phyloP scores from a whole-genome alignment of 768 basidiomycete genomes.

The Russula abietina region DNA sequence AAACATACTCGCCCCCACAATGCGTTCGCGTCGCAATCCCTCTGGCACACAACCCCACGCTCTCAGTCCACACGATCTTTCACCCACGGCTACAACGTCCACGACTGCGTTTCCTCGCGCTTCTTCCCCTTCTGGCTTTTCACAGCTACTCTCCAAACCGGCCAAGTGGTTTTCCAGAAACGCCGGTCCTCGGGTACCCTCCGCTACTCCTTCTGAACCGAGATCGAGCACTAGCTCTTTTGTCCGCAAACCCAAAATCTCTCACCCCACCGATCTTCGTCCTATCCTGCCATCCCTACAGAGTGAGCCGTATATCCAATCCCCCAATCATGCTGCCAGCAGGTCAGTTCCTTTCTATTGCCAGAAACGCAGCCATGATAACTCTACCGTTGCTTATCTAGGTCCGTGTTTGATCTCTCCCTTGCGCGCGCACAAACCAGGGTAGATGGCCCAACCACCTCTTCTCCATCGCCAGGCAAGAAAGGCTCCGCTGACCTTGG shows the following conservation, averaged over 20 bases:
- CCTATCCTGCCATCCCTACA: slow-evolving; percentile 51
- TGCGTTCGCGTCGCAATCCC: slow-evolving; percentile 24
- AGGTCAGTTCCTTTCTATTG: slow-evolving; percentile 39
- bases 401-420: slow-evolving; percentile 64
- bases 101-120: slow-evolving; percentile 42
- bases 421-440: slow-evolving; percentile 38
- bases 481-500: slow-evolving; percentile 41
- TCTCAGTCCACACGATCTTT: slow-evolving; percentile 25
- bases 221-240: slow-evolving; percentile 36
- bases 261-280: slow-evolving; percentile 75
- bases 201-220: slow-evolving; percentile 42
- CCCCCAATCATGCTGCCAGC: slow-evolving; percentile 36
- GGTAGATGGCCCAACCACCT: slow-evolving; percentile 34
- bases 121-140: slow-evolving; percentile 60
- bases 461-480: slow-evolving; percentile 32
- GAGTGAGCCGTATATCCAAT: slow-evolving; percentile 41
- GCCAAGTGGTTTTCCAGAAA: slow-evolving; percentile 57
- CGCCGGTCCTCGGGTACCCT: slow-evolving; percentile 33
- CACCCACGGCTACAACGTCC: slow-evolving; percentile 6
- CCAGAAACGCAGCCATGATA: neutral
- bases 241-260: slow-evolving; percentile 68
- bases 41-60: slow-evolving; percentile 12
- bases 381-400: slow-evolving; percentile 28
- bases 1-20: neutral
- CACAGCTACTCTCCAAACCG: slow-evolving; percentile 59